A percentile compares a stretch with the other conserved stretches of the same genome.
Conservation (phyloP, 306 rosid genomes). For the Acmispon strigosus region DNA sequence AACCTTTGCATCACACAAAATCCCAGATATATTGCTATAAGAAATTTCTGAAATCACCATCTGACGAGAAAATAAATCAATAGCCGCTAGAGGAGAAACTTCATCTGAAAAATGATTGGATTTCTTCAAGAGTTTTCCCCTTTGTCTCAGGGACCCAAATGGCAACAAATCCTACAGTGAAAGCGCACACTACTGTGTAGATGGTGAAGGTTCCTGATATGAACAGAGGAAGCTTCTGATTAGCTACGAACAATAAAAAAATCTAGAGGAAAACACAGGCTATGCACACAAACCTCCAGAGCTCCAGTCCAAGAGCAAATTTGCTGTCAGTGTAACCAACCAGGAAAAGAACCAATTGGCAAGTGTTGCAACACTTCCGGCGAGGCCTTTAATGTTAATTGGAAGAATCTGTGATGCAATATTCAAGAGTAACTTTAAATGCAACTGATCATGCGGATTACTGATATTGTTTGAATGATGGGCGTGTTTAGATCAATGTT, state of each 20-base stretch:
- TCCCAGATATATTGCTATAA: neutral
- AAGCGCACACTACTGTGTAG: slow-evolving; percentile 54
- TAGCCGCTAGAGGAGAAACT: slow-evolving; percentile 13
- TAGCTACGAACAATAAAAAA: neutral
- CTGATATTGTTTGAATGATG: neutral
- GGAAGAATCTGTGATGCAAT: slow-evolving; percentile 77
- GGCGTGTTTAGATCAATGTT: too few relatives aligned
- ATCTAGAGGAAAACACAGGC: neutral
- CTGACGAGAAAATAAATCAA: neutral
- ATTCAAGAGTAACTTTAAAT: slow-evolving; percentile 12
- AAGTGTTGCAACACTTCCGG: slow-evolving; percentile 93
- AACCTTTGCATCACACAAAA: neutral
- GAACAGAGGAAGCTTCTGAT: slow-evolving; percentile 16
- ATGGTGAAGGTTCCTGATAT: slow-evolving; percentile 85
- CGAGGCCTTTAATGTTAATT: slow-evolving; percentile 76
- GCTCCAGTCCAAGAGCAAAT: slow-evolving; percentile 83
- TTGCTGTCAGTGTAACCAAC: slow-evolving; percentile 77
- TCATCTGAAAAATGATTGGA: slow-evolving; percentile 81
- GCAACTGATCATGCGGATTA: neutral
- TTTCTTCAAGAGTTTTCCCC: slow-evolving; percentile 91
- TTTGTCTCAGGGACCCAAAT: slow-evolving; percentile 94
- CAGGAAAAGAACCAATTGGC: slow-evolving; percentile 79
- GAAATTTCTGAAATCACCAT: slow-evolving; percentile 9
- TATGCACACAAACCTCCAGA: slow-evolving; percentile 60
- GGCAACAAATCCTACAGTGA: slow-evolving; percentile 53